Evolutionary conservation across 345 rosid species (phyloP).

Genomic region (Balakata baccata): DNA sequence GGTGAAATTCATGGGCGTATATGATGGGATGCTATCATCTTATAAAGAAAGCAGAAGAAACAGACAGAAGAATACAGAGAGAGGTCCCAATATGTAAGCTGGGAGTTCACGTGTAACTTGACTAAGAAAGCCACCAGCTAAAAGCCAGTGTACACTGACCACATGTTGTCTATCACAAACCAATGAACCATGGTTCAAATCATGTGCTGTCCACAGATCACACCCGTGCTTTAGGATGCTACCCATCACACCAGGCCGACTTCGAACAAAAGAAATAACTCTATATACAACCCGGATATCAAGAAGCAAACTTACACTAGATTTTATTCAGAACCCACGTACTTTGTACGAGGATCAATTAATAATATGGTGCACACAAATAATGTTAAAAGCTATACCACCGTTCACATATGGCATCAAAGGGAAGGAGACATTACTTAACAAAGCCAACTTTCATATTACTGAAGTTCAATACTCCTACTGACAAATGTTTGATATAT

Average conservation of each 20-base stretch:
- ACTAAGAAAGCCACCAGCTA: constrained; percentile 17
- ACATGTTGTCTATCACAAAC: constrained; percentile 10
- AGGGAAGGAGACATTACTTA: neutral
- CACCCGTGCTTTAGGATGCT: constrained; percentile 1
- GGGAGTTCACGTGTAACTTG: constrained; percentile 19
- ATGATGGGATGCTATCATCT: constrained; percentile 2
- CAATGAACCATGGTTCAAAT: constrained; percentile 18
- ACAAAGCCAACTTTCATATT: constrained; percentile 19
- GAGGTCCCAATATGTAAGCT: constrained; percentile 11
- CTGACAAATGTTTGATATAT: constrained; percentile 16
- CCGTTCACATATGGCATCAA: neutral
- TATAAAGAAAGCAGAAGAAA: constrained; percentile 1
- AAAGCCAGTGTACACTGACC: constrained; percentile 8
- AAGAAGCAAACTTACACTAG: neutral
- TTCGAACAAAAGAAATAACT: constrained; percentile 18
- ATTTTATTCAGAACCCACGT: neutral
- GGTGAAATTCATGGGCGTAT: neutral
- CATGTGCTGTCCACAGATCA: constrained; percentile 12
- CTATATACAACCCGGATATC: neutral
- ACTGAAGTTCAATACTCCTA: constrained; percentile 21
- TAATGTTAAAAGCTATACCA: too few species aligned
- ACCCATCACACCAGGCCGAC: constrained; percentile 10
- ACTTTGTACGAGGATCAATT: too few species aligned
- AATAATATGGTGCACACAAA: too few species aligned
- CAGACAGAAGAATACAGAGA: constrained; percentile 18